Evolutionary conservation across 140 eudicot genomes (phyloP).

Genomic region (Ambrosia hybrid): DNA sequence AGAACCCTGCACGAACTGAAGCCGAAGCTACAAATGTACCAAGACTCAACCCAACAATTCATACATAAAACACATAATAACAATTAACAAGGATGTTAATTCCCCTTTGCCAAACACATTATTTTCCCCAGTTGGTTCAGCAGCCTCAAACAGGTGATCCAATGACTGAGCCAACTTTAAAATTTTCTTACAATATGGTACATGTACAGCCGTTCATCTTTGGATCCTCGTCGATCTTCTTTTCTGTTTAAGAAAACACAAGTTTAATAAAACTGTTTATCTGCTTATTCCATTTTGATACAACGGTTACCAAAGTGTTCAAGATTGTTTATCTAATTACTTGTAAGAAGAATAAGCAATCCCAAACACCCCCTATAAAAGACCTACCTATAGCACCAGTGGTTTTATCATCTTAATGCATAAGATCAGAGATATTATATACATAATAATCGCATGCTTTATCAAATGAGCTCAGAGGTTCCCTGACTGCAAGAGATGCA

Average conservation of each 20-base stretch:
- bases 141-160: conserved; percentile 29
- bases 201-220: conserved; percentile 59
- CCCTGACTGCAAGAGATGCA: background rate
- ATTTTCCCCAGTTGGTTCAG: conserved; percentile 41
- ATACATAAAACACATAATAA: conserved; percentile 45
- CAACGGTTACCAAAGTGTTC: background rate
- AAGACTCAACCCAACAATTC: conserved; percentile 37
- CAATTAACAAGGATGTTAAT: conserved; percentile 36
- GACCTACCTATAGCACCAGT: background rate
- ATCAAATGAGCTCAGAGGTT: background rate
- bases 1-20: conserved; percentile 26
- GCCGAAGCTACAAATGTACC: conserved; percentile 39
- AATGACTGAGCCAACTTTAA: conserved; percentile 30
- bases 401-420: background rate
- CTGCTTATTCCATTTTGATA: too few species aligned
- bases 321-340: background rate
- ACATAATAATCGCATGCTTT: background rate
- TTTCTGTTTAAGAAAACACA: conserved; percentile 45
- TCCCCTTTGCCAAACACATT: conserved; percentile 46
- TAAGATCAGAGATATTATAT: background rate
- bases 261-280: background rate
- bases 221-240: conserved; percentile 78
- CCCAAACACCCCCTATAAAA: background rate
- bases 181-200: conserved; percentile 59
- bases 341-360: background rate